Evolutionary conservation across 2,329 filamentous ascomycete genomes (phyloP).

Genomic region (Coniochaeta prunicola): DNA sequence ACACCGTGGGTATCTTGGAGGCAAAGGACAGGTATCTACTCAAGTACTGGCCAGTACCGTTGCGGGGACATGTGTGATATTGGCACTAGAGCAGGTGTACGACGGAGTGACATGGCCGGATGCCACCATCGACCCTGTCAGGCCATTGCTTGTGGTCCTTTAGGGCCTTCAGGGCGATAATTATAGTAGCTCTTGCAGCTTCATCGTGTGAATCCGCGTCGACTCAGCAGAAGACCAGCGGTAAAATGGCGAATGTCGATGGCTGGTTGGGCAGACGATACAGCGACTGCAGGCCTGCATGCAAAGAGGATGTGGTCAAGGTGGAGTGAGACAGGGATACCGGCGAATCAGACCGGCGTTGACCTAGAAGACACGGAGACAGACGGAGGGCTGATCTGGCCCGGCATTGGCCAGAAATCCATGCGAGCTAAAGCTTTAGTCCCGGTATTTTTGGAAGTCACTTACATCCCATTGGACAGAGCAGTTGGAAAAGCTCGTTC

Average conservation of each 20-base stretch:
- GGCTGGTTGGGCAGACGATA: constrained; percentile 21
- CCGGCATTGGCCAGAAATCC: constrained; percentile 22
- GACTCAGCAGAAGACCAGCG: constrained; percentile 11
- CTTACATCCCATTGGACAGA: constrained; percentile 18
- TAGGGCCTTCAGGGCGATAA: constrained; percentile 11
- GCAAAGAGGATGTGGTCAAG: neutral
- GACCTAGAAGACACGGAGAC: constrained; percentile 6
- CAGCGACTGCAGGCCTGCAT: constrained; percentile 1
- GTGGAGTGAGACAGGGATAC: neutral
- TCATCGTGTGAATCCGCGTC: constrained; percentile 9
- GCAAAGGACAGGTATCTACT: neutral
- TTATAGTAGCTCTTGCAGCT: constrained; percentile 15
- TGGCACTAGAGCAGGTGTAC: neutral
- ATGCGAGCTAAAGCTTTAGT: constrained; percentile 15
- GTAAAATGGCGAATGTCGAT: constrained; percentile 17
- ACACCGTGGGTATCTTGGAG: constrained; percentile 2
- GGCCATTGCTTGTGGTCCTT: neutral
- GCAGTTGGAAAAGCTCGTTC: constrained; percentile 5
- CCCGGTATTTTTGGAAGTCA: constrained; percentile 9
- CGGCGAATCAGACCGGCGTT: constrained; percentile 8
- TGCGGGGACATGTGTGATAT: constrained; percentile 11
- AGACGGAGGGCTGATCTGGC: constrained; percentile 9
- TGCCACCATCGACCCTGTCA: neutral
- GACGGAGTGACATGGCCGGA: neutral
- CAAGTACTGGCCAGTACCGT: neutral